Conservation (phyloP, 2,329 filamentous ascomycete species). For the Verticillium klebahnii region DNA sequence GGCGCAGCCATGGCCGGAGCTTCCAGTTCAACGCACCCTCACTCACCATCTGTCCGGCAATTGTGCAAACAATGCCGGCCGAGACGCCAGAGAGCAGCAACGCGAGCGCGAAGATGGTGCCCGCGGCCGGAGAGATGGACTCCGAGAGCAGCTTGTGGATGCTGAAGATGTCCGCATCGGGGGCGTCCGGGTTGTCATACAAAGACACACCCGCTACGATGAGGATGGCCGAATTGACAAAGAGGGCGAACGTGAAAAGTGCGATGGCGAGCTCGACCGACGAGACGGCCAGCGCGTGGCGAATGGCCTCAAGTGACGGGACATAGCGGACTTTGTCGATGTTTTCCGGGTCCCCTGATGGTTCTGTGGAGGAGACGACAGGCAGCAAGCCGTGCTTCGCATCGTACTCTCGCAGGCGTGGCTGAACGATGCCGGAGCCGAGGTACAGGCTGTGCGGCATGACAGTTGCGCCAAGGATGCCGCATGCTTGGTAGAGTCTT, state of each 20-base stretch:
- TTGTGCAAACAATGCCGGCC: constrained; percentile 84
- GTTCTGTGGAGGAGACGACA: constrained; percentile 26
- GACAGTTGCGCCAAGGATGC: constrained; percentile 72
- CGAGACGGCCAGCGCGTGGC: constrained; percentile 68
- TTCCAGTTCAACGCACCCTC: constrained; percentile 77
- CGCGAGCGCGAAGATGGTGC: constrained; percentile 79
- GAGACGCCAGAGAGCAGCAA: constrained; percentile 75
- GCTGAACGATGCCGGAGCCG: constrained; percentile 65
- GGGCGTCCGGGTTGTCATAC: constrained; percentile 56
- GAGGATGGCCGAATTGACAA: constrained; percentile 78
- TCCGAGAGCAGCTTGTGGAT: constrained; percentile 69
- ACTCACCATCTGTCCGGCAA: constrained; percentile 83
- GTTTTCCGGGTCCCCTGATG: constrained; percentile 16
- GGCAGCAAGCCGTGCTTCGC: constrained; percentile 49
- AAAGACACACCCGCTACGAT: constrained; percentile 78
- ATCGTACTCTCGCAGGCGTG: constrained; percentile 61
- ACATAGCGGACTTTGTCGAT: constrained; percentile 56
- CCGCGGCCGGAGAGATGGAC: constrained; percentile 69
- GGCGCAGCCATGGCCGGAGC: constrained; percentile 71
- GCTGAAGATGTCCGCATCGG: constrained; percentile 72
- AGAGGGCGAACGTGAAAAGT: constrained; percentile 78
- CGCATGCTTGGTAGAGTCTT: constrained; percentile 64
- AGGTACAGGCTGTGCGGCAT: constrained; percentile 68
- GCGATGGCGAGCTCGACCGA: constrained; percentile 66
- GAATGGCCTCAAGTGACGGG: constrained; percentile 69